Conservation (phyloP, 2,329 filamentous ascomycete genomes). For the Xylaria hypoxylon region DNA sequence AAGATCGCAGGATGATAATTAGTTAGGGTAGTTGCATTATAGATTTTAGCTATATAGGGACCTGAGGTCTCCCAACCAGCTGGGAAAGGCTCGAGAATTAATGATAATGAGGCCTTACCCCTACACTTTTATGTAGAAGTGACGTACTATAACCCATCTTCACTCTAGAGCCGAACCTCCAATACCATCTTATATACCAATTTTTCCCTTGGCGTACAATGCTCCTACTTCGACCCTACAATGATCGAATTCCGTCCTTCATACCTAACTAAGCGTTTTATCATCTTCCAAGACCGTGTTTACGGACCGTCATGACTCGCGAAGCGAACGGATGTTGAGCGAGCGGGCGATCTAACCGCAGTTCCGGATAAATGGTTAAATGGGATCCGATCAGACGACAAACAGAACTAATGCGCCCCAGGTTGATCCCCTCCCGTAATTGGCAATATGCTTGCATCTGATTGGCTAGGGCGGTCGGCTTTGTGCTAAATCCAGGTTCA, state of each 20-base stretch:
- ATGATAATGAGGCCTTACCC: too few relatives aligned
- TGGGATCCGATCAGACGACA: slow-evolving; percentile 16
- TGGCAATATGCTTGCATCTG: slow-evolving; percentile 4
- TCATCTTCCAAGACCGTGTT: background rate
- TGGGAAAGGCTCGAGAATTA: too few relatives aligned
- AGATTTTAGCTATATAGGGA: too few relatives aligned
- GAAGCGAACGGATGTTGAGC: slow-evolving; percentile 26
- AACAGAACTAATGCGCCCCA: slow-evolving; percentile 18
- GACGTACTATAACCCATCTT: too few relatives aligned
- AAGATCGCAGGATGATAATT: too few relatives aligned
- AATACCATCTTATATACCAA: slow-evolving; percentile 16
- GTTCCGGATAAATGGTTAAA: slow-evolving; percentile 38
- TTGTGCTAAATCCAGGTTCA: slow-evolving; percentile 19
- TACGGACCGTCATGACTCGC: slow-evolving; percentile 19
- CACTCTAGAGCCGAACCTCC: too few relatives aligned
- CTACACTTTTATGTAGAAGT: too few relatives aligned
- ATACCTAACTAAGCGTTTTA: background rate
- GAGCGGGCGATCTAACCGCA: slow-evolving; percentile 29
- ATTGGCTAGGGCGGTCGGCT: slow-evolving; percentile 25
- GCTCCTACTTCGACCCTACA: too few relatives aligned
- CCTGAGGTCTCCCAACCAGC: too few relatives aligned
- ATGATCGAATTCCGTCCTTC: slow-evolving; percentile 1
- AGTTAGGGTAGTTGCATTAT: too few relatives aligned
- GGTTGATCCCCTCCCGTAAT: slow-evolving; percentile 15
- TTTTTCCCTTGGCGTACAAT: slow-evolving; percentile 1